These are phyloP conservation scores for Fusarium siculi DNA, from an alignment of 2,329 filamentous ascomycete genomes.

Conservation along the genomic window DNA sequence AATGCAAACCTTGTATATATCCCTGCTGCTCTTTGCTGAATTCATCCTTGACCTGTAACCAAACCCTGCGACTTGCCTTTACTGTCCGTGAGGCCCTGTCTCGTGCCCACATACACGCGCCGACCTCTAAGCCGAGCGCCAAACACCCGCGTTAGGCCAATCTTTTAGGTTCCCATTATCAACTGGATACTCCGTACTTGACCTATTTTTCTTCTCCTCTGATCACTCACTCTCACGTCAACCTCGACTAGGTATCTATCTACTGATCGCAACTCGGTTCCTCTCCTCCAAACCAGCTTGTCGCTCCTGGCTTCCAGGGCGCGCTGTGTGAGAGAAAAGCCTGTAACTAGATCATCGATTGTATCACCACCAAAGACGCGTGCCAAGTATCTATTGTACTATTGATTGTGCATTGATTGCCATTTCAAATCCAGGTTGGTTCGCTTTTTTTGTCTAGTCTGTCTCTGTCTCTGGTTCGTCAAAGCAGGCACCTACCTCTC, in stretches of 20 bases:
- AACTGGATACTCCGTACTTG: constrained; percentile 1
- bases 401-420: constrained; percentile 24
- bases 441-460: constrained; percentile 34
- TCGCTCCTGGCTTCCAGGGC: constrained; percentile 44
- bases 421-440: constrained; percentile 40
- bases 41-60: constrained; percentile 37
- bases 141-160: constrained; percentile 39
- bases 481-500: background rate
- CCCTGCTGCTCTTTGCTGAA: constrained; percentile 11
- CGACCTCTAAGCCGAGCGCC: constrained; percentile 32
- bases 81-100: constrained; percentile 26
- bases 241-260: background rate
- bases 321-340: constrained; percentile 43
- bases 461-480: constrained; percentile 6
- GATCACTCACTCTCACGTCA: background rate
- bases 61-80: constrained; percentile 33
- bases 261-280: constrained; percentile 23
- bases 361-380: constrained; percentile 18
- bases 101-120: constrained; percentile 39
- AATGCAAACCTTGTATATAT: constrained; percentile 11
- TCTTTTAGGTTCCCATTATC: constrained; percentile 24
- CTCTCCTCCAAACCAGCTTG: constrained; percentile 41
- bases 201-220: background rate
- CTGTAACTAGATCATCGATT: constrained; percentile 25
- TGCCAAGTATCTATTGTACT: constrained; percentile 32